Conservation (phyloP, 495 filamentous ascomycete species). For the Hypomontagnella submonticulosa region DNA sequence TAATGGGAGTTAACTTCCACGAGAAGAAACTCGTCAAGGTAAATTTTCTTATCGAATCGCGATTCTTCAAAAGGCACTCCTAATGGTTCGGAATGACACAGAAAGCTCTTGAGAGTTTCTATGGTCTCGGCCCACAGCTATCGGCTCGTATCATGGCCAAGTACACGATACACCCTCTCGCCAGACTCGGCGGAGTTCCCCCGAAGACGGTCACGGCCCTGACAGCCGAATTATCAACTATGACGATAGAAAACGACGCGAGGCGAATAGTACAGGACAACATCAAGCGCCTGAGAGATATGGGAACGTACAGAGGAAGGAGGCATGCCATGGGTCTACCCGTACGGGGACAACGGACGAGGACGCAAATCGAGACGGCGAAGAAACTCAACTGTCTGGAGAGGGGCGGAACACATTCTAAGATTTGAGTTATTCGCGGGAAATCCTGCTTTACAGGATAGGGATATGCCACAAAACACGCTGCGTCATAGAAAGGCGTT, state of each 20-base stretch:
- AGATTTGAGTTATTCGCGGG: constrained; percentile 13
- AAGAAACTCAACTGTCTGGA: constrained; percentile 83
- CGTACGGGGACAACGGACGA: constrained; percentile 86
- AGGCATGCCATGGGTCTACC: constrained; percentile 91
- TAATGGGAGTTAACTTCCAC: constrained; percentile 85
- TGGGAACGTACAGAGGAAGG: constrained; percentile 88
- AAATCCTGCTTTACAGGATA: neutral
- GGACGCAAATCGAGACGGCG: constrained; percentile 82
- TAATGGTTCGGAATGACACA: constrained; percentile 49
- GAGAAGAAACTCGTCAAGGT: constrained; percentile 85
- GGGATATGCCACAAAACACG: neutral
- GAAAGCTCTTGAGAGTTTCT: constrained; percentile 89
- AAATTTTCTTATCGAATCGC: constrained; percentile 31
- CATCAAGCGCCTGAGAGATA: constrained; percentile 87
- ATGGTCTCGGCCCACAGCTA: constrained; percentile 80
- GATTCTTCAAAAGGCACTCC: neutral
- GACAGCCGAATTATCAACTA: constrained; percentile 83
- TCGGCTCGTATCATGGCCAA: constrained; percentile 83
- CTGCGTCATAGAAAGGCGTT: constrained; percentile 14
- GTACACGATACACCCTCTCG: constrained; percentile 83
- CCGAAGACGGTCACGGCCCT: constrained; percentile 80
- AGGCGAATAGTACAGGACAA: constrained; percentile 80
- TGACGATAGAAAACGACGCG: constrained; percentile 95
- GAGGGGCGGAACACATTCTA: constrained; percentile 62
- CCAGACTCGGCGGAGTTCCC: constrained; percentile 75